Evolutionary conservation across 139 green algal species (phyloP).

Genomic region (Nannochloris sp.): DNA sequence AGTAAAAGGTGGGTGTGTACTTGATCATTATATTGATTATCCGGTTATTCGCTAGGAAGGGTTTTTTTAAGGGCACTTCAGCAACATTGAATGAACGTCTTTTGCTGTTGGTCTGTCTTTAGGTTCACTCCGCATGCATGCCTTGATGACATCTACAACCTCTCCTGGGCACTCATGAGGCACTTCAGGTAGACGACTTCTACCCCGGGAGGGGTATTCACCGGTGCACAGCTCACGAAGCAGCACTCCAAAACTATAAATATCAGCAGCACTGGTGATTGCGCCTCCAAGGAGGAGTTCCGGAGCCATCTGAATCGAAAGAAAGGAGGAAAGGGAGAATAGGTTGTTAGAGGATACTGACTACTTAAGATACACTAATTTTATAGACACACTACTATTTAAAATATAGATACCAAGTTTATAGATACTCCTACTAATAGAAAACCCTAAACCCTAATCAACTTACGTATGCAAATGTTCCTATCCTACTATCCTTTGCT

Average conservation of each 20-base stretch:
- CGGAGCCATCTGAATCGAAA: slow-evolving; percentile 1
- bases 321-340: neutral
- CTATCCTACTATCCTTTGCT: neutral
- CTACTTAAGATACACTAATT: neutral
- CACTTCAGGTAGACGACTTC: neutral
- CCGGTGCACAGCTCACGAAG: neutral
- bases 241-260: neutral
- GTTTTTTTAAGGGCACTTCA: neutral
- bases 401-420: neutral
- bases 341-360: neutral
- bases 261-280: neutral
- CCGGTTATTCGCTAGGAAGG: too few species aligned
- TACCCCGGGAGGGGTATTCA: neutral
- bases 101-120: neutral
- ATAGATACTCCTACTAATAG: too few species aligned
- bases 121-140: neutral
- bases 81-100: neutral
- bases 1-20: too few species aligned
- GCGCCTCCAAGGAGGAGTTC: neutral
- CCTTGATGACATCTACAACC: neutral
- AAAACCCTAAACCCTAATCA: too few species aligned
- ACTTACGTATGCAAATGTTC: neutral
- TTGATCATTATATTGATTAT: too few species aligned
- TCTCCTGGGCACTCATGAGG: neutral
- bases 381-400: neutral